phyloP scores from a whole-genome alignment of 176 grass and related monocot genomes.

The Saccharum officinarum region DNA sequence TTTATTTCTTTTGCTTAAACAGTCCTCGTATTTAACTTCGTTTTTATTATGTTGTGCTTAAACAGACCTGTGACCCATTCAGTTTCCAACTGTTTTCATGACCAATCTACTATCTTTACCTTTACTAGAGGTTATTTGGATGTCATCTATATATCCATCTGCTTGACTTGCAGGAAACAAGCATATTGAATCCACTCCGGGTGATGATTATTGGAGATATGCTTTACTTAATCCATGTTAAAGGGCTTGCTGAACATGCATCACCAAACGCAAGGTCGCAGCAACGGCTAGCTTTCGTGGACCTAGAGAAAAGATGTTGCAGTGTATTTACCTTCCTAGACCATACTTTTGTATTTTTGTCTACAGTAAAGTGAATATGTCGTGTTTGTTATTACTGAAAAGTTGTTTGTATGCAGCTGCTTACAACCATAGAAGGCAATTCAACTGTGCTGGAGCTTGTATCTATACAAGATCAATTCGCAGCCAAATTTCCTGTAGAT shows the following conservation, averaged over 20 bases:
- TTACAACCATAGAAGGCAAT: conserved; percentile 51
- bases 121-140: neutral
- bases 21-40: neutral
- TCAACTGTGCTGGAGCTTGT: conserved; percentile 42
- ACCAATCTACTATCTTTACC: neutral
- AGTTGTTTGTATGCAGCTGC: conserved; percentile 45
- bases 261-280: conserved; percentile 49
- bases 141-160: neutral
- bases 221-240: conserved; percentile 68
- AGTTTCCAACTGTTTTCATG: neutral
- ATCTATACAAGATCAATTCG: conserved; percentile 63
- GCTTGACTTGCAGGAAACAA: conserved; percentile 53
- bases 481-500: conserved; percentile 57
- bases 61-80: neutral
- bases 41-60: neutral
- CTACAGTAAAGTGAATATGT: neutral
- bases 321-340: conserved; percentile 46
- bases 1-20: neutral
- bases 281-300: conserved; percentile 61
- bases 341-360: neutral
- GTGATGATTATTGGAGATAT: conserved; percentile 83
- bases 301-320: conserved; percentile 59
- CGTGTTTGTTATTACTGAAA: conserved; percentile 15
- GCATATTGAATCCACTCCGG: conserved; percentile 59
- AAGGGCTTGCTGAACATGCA: conserved; percentile 70